phyloP scores from a whole-genome alignment of 148 eudicot species.

The Nepenthes mirabilis region DNA sequence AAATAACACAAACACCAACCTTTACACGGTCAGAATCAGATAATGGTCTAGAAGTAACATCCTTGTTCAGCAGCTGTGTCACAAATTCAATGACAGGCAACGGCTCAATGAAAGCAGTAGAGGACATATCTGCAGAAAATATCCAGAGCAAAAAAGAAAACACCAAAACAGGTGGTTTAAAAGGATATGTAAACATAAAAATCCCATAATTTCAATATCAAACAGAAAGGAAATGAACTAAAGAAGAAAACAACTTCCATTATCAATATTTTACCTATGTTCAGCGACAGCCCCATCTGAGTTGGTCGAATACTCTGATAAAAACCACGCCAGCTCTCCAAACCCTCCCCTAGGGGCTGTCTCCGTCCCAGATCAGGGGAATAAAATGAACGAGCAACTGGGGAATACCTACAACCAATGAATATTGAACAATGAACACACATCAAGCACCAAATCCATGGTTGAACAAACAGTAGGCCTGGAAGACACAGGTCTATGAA shows the following conservation, averaged over 20 bases:
- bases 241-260: neutral
- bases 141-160: neutral
- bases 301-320: conserved; percentile 85
- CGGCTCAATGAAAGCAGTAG: conserved; percentile 74
- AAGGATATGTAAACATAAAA: no score
- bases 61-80: conserved; percentile 39
- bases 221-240: neutral
- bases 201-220: no score
- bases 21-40: conserved; percentile 73
- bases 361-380: conserved; percentile 50
- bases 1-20: conserved; percentile 14
- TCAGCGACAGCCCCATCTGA: conserved; percentile 81
- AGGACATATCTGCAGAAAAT: conserved; percentile 55
- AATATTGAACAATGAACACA: neutral
- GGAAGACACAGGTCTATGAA: neutral
- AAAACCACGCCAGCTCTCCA: conserved; percentile 84
- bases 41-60: conserved; percentile 49
- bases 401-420: conserved; percentile 28
- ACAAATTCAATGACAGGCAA: conserved; percentile 69
- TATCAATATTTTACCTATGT: conserved; percentile 31
- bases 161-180: neutral
- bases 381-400: conserved; percentile 69
- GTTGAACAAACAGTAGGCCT: neutral
- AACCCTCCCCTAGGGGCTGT: conserved; percentile 58
- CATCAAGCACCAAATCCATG: neutral